Evolutionary conservation across 129 eudicot species (phyloP), one percentile per base, ranked within the genome.

Genomic region (carrot (Daucus carota)): DNA sequence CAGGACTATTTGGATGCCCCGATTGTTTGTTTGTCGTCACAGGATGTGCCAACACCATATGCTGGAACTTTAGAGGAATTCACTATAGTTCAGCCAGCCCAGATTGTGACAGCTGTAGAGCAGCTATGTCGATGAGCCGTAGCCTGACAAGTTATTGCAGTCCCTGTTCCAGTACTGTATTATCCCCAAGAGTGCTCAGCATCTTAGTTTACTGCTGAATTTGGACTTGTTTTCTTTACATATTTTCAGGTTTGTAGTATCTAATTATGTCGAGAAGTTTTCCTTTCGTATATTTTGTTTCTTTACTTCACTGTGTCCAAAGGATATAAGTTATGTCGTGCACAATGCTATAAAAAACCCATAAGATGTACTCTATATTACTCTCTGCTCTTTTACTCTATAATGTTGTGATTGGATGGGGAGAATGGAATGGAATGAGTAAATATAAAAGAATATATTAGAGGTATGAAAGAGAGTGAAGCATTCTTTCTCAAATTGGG

Each of bases 11-110:
- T 93, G 83, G 96, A 93, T 76, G 92, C 98, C 26, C 95, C 98
- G 20, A 90, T 93, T n/a, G 87, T 90, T 18, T 92, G 98, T 54
- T 82, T 93, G 82, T 88, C 95, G 2, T 93, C 98, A 44, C 98
- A 93, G 81, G 98, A 93, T 78, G 98, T 93, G 83, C 98, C 98
- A 9, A 93, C 98, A 0, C 98, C 98, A 1, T 93, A 93, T 82
- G 96, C 98, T 0, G 96, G 95, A 66, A 78, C 89, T 2, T 70
- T 93, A 78, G 98, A 93, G 80, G 90, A 90, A 54, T 88, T 86
- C 86, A 93, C 98, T 0, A 89, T 93, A 47, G 98, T 93, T 79
- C 98, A 93, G 75, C 98, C 98, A 40, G 84, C 95, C 3, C 98
- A 93, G 83, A 93, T 93, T 65, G 98, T 93, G 54, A 86, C 96